Percentiles rank a stretch among this genome's conserved stretches.
phyloP scores from a whole-genome alignment of 768 basidiomycete genomes.

The Kwoniella botswanensis region DNA sequence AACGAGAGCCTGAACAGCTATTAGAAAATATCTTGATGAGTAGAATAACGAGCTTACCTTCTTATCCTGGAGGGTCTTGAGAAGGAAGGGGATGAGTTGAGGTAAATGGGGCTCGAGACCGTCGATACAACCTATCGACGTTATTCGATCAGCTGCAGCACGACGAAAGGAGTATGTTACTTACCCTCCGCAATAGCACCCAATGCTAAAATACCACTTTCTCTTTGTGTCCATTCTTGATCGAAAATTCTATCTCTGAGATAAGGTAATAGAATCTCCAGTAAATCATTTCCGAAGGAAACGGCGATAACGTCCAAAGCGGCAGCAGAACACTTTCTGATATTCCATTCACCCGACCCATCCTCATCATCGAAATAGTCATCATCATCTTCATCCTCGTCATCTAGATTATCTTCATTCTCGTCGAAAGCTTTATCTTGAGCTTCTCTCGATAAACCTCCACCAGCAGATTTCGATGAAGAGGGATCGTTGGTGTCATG shows the following conservation, averaged over 20 bases:
- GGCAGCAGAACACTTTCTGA: conserved; percentile 96
- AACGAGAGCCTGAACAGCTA: conserved; percentile 75
- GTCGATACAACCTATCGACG: conserved; percentile 82
- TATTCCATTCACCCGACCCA: conserved; percentile 97
- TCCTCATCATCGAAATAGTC: conserved; percentile 93
- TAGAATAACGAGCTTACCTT: conserved; percentile 67
- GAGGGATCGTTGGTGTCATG: conserved; percentile 68
- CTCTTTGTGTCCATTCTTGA: conserved; percentile 86
- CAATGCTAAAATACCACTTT: conserved; percentile 92
- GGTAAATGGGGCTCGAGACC: conserved; percentile 92
- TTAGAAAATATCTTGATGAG: too few relatives aligned
- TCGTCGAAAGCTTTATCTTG: conserved; percentile 78
- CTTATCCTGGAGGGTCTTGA: conserved; percentile 84
- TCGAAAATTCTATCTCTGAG: conserved; percentile 94
- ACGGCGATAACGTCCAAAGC: conserved; percentile 96
- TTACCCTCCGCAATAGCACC: conserved; percentile 98
- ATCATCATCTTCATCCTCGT: conserved; percentile 87
- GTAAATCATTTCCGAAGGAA: conserved; percentile 83
- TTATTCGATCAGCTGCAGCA: conserved; percentile 3
- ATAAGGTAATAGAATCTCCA: conserved; percentile 84
- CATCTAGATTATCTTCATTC: conserved; percentile 75
- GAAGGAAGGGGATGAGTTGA: conserved; percentile 89
- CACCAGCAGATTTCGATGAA: conserved; percentile 30
- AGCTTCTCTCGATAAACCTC: conserved; percentile 47
- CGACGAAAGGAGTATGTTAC: conserved; percentile 34